Conservation (phyloP, 345 rosid species). For the Lenwebbia sp. region DNA sequence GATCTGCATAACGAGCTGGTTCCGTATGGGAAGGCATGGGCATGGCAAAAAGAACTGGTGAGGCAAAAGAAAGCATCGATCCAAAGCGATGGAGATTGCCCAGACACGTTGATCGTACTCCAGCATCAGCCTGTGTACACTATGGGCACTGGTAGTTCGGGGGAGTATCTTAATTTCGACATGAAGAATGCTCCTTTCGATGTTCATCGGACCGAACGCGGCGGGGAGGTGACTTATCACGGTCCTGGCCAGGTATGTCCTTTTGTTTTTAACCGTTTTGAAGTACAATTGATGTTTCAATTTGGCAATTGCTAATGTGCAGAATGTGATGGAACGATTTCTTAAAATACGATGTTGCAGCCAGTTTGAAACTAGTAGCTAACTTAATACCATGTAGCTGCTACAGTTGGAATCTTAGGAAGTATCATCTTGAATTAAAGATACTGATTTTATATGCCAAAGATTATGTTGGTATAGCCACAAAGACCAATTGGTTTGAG, state of each 20-base stretch:
- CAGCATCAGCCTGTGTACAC: conserved; percentile 76
- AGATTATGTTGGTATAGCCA: neutral
- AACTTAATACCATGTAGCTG: neutral
- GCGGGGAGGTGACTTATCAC: conserved; percentile 90
- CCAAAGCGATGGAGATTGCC: conserved; percentile 43
- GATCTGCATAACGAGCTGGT: conserved; percentile 53
- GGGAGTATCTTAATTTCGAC: conserved; percentile 49
- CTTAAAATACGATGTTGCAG: neutral
- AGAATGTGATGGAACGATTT: neutral
- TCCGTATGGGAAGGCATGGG: conserved; percentile 67
- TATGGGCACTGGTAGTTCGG: conserved; percentile 57
- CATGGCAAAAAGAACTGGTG: conserved; percentile 58
- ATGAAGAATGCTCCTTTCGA: conserved; percentile 52
- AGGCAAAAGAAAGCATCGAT: conserved; percentile 44
- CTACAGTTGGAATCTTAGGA: neutral
- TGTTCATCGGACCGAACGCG: conserved; percentile 71
- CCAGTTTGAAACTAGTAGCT: neutral
- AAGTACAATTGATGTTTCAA: neutral
- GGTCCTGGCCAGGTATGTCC: conserved; percentile 86
- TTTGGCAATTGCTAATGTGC: neutral
- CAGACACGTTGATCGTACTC: conserved; percentile 52
- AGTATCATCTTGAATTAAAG: neutral
- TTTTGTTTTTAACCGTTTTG: neutral
- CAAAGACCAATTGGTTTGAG: neutral
- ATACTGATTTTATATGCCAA: neutral